Percentiles rank a stretch among this genome's conserved stretches.
These are phyloP conservation scores for Hibiscus syriacus DNA, from an alignment of 345 rosid species.

Conservation along the genomic window DNA sequence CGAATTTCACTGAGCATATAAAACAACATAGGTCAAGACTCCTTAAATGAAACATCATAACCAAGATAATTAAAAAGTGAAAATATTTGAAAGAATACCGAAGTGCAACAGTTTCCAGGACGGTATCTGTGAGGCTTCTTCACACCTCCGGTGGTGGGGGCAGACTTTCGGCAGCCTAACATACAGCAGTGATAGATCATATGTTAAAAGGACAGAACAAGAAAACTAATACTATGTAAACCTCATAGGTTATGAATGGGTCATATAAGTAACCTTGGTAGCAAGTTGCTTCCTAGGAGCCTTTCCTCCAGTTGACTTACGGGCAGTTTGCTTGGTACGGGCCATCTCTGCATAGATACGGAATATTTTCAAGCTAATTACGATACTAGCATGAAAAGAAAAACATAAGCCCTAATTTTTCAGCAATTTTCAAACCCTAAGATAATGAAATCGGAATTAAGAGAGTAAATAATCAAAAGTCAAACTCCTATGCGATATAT, in stretches of 20 bases:
- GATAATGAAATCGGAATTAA: neutral
- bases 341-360: slow-evolving; percentile 40
- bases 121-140: slow-evolving; percentile 93
- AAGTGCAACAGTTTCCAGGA: slow-evolving; percentile 93
- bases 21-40: neutral
- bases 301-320: slow-evolving; percentile 93
- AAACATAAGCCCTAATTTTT: neutral
- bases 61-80: neutral
- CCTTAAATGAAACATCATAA: neutral
- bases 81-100: slow-evolving; percentile 30
- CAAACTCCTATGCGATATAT: neutral
- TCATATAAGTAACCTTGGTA: slow-evolving; percentile 42
- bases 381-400: too few species aligned
- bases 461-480: neutral
- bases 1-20: slow-evolving; percentile 58
- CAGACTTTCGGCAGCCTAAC: slow-evolving; percentile 88
- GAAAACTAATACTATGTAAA: neutral
- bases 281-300: slow-evolving; percentile 97
- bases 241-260: neutral
- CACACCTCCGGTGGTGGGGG: slow-evolving; percentile 90
- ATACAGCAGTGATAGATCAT: neutral
- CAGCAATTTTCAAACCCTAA: too few species aligned
- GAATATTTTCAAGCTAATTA: neutral
- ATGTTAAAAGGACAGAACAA: rapidly evolving
- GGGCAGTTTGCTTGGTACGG: slow-evolving; percentile 93